These are phyloP conservation scores for Penicillium sp. DNA, from an alignment of 2,329 filamentous ascomycete genomes.

Conservation along the genomic window DNA sequence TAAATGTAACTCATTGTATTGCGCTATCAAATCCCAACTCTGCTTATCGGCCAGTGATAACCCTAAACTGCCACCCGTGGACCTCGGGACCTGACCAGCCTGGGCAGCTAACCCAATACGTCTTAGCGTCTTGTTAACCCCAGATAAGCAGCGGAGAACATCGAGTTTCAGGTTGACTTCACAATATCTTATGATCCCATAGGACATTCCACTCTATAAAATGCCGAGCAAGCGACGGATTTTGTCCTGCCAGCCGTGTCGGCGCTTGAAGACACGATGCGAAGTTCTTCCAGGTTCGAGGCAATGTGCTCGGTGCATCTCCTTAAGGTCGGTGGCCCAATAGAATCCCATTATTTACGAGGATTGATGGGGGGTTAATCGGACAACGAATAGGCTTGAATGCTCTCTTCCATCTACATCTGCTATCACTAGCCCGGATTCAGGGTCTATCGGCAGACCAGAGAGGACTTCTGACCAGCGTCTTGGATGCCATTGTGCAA, in stretches of 20 bases:
- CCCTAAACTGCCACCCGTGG: constrained; percentile 4
- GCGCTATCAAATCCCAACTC: neutral
- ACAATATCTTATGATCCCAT: neutral
- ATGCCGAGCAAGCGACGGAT: constrained; percentile 12
- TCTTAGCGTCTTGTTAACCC: constrained; percentile 8
- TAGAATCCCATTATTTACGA: neutral
- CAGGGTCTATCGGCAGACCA: neutral
- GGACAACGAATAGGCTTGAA: neutral
- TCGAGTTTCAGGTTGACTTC: constrained; percentile 7
- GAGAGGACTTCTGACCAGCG: neutral
- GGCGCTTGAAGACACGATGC: constrained; percentile 23
- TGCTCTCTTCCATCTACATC: constrained; percentile 9
- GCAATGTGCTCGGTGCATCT: constrained; percentile 12
- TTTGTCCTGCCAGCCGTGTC: constrained; percentile 21
- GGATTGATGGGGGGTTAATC: neutral
- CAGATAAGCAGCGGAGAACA: constrained; percentile 14
- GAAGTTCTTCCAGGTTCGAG: constrained; percentile 9
- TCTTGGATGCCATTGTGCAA: neutral
- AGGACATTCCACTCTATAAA: neutral
- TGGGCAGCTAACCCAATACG: constrained; percentile 3
- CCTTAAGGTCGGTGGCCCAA: constrained; percentile 4
- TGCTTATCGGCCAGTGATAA: neutral
- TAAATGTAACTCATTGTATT: neutral
- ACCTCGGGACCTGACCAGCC: neutral
- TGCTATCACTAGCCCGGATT: constrained; percentile 1